Conservation (phyloP, 108 stramenopile species). For the Stephanodiscus triporus region DNA sequence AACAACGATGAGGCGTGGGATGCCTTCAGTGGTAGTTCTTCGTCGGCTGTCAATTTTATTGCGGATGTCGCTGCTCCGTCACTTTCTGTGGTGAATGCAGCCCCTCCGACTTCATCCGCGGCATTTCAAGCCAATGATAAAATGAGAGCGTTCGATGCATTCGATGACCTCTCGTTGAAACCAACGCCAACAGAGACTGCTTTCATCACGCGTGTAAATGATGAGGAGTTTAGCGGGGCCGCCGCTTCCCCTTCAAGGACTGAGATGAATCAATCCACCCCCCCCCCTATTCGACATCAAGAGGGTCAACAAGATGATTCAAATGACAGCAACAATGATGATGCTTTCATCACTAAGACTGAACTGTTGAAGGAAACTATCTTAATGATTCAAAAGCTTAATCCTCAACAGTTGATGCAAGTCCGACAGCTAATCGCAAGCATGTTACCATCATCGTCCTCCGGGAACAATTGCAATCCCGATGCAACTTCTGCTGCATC, state of each 20-base stretch:
- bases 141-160: conserved; percentile 56
- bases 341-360: neutral
- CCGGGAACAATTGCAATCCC: conserved; percentile 1
- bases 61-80: conserved; percentile 33
- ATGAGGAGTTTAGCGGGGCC: too few relatives aligned
- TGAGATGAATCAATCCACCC: neutral
- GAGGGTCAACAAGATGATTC: conserved; percentile 47
- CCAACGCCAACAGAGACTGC: conserved; percentile 25
- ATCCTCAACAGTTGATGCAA: conserved; percentile 29
- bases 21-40: too few relatives aligned
- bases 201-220: neutral
- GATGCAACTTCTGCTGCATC: neutral
- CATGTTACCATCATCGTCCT: neutral
- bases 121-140: conserved; percentile 37
- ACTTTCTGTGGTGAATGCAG: conserved; percentile 15
- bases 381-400: conserved; percentile 37
- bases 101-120: neutral
- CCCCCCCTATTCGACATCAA: neutral
- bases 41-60: too few relatives aligned
- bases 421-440: conserved; percentile 40
- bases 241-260: neutral
- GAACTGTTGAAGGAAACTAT: conserved; percentile 22
- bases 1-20: too few relatives aligned
- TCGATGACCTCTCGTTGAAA: conserved; percentile 53
- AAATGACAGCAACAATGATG: conserved; percentile 36